Base-by-base conservation (phyloP, 805 yeast species). In the Saccharomycopsis oosterbeekiorum region DNA sequence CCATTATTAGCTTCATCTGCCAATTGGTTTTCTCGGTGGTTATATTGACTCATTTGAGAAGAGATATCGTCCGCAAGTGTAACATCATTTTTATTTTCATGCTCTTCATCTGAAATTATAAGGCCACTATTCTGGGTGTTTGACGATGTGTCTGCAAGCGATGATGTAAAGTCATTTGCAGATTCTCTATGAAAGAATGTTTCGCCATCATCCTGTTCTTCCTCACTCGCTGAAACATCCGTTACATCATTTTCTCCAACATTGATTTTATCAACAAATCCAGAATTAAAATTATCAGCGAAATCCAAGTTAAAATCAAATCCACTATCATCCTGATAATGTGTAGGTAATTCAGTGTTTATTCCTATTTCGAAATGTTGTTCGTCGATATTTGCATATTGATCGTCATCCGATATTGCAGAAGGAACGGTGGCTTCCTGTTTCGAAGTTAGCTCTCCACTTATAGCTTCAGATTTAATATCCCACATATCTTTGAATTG, bases 201-300 rank as follows among this genome's bases (percentile, higher is more conserved):
- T 40, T 62, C 65, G 29, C 17, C 34, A 41, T 56, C 40, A 14
- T 29, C 12, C 14, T 21, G 10, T 26, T 21, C 39, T 17, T 42
- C 59, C 5, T 43, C 53, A 47, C 34, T 47, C 21, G 9, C 53
- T 26, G 26, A 11, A 24, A 47, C 8, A 47, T 47, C n/a, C 11
- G 26, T 1, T 21, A 14, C 34, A 21, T 19, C 12, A 12, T 9
- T 21, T 10, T 21, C 53, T 12, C 14, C 8, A 47, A 17, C 9
- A 14, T 11, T 9, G 11, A 47, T 21, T 19, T 21, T 26, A 10
- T 24, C 53, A 24, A 24, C 53, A 19, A 47, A 24, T 47, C n/a
- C 55, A n/a, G 55, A 47, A 55, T 80, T 82, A 54, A 80, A 72
- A 29, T 79, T 80, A 41, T 73, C 75, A 54, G 74, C 80, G 39